These are phyloP conservation scores for Pestalotiopsis fici DNA, from an alignment of 2,329 filamentous ascomycete genomes.

Conservation along the genomic window DNA sequence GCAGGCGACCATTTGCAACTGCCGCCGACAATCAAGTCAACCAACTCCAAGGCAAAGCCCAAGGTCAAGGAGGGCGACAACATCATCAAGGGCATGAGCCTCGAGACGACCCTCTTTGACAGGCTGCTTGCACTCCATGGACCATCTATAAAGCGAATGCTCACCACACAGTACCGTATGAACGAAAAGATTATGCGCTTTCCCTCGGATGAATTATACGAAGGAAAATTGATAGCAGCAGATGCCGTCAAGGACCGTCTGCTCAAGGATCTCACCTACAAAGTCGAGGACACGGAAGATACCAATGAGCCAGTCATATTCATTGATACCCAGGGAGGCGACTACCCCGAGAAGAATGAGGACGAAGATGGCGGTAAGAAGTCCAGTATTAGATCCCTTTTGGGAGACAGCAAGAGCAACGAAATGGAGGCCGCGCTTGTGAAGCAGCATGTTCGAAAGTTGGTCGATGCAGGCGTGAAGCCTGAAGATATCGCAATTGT, in stretches of 20 bases:
- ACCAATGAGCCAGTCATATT: constrained; percentile 87
- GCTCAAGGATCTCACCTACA: constrained; percentile 76
- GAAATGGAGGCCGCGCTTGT: constrained; percentile 86
- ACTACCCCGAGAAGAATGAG: constrained; percentile 82
- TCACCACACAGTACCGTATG: constrained; percentile 98
- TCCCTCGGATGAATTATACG: constrained; percentile 87
- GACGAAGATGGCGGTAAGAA: constrained; percentile 62
- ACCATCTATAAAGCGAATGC: constrained; percentile 83
- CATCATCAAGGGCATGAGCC: constrained; percentile 54
- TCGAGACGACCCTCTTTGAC: constrained; percentile 94
- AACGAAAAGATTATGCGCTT: constrained; percentile 95
- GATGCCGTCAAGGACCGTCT: constrained; percentile 75
- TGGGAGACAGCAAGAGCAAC: constrained; percentile 64
- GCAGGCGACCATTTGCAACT: constrained; percentile 94
- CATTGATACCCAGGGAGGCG: constrained; percentile 93
- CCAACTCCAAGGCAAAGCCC: constrained; percentile 52
- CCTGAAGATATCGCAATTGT: constrained; percentile 88
- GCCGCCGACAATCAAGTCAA: constrained; percentile 89
- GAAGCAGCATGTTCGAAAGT: constrained; percentile 70
- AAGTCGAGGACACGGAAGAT: constrained; percentile 78
- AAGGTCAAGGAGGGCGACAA: constrained; percentile 32
- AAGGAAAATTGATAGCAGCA: constrained; percentile 76
- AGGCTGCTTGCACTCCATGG: constrained; percentile 82
- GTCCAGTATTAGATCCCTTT: constrained; percentile 43
- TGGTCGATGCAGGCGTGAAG: constrained; percentile 79